Evolutionary conservation across 2,329 filamentous ascomycete species (phyloP).

Genomic region (Chaetomium sp.): DNA sequence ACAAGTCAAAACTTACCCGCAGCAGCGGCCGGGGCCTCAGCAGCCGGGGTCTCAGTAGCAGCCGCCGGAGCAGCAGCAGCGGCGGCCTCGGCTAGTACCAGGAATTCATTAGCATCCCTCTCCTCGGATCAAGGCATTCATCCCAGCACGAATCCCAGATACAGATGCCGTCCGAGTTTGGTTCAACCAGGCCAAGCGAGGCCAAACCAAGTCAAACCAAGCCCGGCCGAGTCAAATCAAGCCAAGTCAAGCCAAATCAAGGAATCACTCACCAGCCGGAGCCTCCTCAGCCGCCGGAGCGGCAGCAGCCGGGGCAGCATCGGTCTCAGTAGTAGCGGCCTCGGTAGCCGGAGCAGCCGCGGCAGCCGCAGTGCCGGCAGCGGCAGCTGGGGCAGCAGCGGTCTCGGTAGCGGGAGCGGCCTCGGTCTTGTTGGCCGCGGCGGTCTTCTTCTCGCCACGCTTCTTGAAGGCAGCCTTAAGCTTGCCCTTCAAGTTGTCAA

Average conservation of each 20-base stretch:
- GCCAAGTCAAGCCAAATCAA: not conserved
- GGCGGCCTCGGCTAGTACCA: slow-evolving; percentile 15
- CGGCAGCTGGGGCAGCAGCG: slow-evolving; percentile 21
- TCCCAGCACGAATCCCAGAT: too few species aligned
- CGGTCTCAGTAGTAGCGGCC: slow-evolving; percentile 27
- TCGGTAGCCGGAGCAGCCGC: slow-evolving; percentile 20
- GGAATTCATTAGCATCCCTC: too few species aligned
- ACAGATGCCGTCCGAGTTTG: too few species aligned
- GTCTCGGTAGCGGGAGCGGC: slow-evolving; percentile 25
- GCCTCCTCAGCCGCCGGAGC: slow-evolving; percentile 15
- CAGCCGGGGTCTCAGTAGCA: slow-evolving; percentile 22
- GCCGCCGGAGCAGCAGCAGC: slow-evolving; percentile 17
- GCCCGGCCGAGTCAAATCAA: not conserved
- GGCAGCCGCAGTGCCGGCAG: slow-evolving; percentile 26
- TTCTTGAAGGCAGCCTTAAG: slow-evolving; percentile 48
- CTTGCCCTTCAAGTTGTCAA: slow-evolving; percentile 52
- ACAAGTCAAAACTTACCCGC: slow-evolving; percentile 15
- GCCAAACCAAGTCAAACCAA: too few species aligned
- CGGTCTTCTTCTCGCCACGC: slow-evolving; percentile 33
- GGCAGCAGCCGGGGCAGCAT: slow-evolving; percentile 29
- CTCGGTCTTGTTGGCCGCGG: slow-evolving; percentile 26
- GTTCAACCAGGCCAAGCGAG: too few species aligned
- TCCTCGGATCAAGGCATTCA: not conserved
- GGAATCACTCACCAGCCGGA: slow-evolving; percentile 24
- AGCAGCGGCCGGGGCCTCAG: slow-evolving; percentile 10